A percentile compares a stretch with the other conserved stretches of the same genome.
These are phyloP conservation scores for Eimeria sp. DNA, from an alignment of 169 alveolate species.

Conservation along the genomic window DNA sequence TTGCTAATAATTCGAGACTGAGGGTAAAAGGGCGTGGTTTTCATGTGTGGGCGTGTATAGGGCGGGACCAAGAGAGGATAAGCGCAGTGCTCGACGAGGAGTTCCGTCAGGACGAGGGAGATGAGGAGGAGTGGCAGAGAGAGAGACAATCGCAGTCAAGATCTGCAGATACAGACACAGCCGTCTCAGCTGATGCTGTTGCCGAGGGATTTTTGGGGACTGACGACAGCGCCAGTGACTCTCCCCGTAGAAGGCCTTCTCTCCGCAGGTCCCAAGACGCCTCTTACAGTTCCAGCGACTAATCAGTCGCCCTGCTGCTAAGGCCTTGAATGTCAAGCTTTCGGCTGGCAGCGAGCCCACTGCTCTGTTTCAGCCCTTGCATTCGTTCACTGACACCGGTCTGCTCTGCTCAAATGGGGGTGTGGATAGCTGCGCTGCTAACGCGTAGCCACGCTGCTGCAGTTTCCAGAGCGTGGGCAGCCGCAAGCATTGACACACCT, in stretches of 20 bases:
- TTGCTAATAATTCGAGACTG: neutral
- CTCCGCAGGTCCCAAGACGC: neutral
- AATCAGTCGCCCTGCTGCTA: neutral
- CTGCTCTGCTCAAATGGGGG: neutral
- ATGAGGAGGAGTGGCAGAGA: conserved; percentile 5
- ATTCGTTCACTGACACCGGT: neutral
- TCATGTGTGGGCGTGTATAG: neutral
- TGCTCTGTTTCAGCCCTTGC: neutral
- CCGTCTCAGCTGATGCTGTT: conserved; percentile 8
- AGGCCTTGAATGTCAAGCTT: neutral
- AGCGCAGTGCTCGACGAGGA: conserved; percentile 54
- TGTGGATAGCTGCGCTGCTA: neutral
- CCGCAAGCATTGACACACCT: neutral
- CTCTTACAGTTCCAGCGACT: conserved; percentile 25
- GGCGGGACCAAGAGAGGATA: conserved; percentile 46
- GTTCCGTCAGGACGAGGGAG: conserved; percentile 23
- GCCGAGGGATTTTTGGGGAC: conserved; percentile 22
- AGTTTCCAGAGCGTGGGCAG: neutral
- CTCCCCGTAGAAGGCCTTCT: conserved; percentile 9
- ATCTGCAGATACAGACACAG: conserved; percentile 5
- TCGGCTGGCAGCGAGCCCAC: neutral
- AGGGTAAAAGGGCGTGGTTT: neutral
- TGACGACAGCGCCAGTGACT: conserved; percentile 39
- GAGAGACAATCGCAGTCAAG: neutral
- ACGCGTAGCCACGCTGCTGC: neutral